Conservation (phyloP, 495 filamentous ascomycete species). For the Corynascus novoguineensis region DNA sequence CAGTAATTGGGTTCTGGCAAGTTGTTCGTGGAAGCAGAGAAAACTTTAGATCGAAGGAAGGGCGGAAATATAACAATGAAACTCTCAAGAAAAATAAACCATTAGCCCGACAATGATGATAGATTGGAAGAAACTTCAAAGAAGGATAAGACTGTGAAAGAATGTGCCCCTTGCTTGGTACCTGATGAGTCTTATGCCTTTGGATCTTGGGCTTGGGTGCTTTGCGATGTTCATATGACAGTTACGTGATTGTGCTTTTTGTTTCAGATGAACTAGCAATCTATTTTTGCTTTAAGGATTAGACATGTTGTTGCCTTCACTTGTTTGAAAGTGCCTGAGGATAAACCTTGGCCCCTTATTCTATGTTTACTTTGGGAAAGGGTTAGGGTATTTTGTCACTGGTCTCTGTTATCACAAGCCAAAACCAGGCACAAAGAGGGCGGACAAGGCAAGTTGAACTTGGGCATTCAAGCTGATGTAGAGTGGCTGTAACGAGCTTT, state of each 20-base stretch:
- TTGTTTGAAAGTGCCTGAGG: too few species aligned
- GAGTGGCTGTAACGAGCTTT: too few species aligned
- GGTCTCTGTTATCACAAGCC: neutral
- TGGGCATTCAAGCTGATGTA: too few species aligned
- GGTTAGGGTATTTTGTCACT: neutral
- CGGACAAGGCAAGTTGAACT: too few species aligned
- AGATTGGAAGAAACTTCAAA: neutral
- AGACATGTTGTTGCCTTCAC: too few species aligned
- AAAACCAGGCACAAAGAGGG: too few species aligned
- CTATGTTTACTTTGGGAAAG: neutral
- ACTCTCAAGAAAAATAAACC: neutral
- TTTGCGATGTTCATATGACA: too few species aligned
- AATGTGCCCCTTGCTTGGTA: neutral
- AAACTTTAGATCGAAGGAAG: neutral
- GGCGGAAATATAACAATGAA: neutral
- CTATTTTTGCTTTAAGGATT: too few species aligned
- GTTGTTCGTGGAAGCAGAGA: neutral
- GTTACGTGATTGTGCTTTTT: too few species aligned
- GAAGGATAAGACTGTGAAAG: neutral
- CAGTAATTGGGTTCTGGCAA: neutral
- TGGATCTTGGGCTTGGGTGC: neutral
- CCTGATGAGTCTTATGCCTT: too few species aligned
- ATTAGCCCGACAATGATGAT: neutral
- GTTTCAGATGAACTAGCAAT: too few species aligned
- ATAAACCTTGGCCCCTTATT: too few species aligned